phyloP scores from a whole-genome alignment of 2,329 filamentous ascomycete species.

The Sclerotinia minor region DNA sequence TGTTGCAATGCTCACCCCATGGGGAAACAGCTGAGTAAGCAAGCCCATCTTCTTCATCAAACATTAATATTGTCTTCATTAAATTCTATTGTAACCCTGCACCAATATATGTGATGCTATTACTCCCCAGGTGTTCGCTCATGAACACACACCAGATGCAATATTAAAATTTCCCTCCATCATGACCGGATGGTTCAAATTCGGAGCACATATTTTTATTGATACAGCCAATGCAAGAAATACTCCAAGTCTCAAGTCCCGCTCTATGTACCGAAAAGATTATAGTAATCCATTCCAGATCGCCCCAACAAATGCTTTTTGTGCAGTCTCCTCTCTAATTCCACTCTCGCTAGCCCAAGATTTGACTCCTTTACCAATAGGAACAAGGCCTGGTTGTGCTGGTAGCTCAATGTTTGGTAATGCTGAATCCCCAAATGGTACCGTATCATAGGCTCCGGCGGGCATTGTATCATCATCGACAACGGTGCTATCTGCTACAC shows the following conservation, averaged over 20 bases:
- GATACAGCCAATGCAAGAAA: neutral
- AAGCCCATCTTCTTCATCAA: neutral
- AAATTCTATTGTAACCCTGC: neutral
- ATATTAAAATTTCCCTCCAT: neutral
- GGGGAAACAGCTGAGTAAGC: neutral
- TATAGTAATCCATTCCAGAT: constrained; percentile 18
- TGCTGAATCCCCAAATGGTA: constrained; percentile 11
- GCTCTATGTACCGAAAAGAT: neutral
- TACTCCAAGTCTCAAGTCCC: neutral
- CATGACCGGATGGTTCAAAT: neutral
- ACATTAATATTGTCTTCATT: neutral
- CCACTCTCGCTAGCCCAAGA: constrained; percentile 22
- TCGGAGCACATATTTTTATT: neutral
- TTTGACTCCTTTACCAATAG: constrained; percentile 4
- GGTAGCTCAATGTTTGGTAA: constrained; percentile 3
- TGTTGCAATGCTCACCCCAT: constrained; percentile 1
- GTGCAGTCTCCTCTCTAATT: constrained; percentile 9
- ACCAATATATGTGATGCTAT: neutral
- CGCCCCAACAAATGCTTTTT: constrained; percentile 20
- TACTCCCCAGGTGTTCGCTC: neutral
- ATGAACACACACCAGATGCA: neutral
- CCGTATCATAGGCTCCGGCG: constrained; percentile 10
- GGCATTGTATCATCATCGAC: constrained; percentile 4
- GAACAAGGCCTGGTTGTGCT: constrained; percentile 11
- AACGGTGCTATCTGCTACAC: constrained; percentile 36